Evolutionary conservation across 495 filamentous ascomycete genomes (phyloP).

Genomic region (Darksidea phi): DNA sequence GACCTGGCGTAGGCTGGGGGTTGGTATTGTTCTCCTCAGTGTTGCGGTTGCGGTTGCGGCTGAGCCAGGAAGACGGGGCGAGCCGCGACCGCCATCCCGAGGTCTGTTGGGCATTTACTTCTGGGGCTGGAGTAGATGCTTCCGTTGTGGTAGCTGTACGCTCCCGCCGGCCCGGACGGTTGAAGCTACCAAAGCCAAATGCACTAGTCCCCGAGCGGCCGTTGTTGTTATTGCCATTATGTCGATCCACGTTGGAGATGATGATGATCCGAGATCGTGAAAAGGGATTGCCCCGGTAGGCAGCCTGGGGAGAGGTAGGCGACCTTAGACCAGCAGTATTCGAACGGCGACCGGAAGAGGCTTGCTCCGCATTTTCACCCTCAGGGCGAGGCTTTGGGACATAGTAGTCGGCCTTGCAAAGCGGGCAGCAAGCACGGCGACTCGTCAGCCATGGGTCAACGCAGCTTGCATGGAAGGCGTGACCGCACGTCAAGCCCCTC

Average conservation of each 20-base stretch:
- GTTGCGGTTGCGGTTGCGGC: slow-evolving; percentile 15
- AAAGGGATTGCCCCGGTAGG: slow-evolving; percentile 31
- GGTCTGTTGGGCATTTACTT: slow-evolving; percentile 8
- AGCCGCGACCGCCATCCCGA: slow-evolving; percentile 3
- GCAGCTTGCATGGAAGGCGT: slow-evolving; percentile 93
- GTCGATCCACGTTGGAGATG: not conserved
- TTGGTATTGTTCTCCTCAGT: slow-evolving; percentile 5
- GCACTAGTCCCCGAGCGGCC: slow-evolving; percentile 1
- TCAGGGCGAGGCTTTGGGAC: slow-evolving; percentile 74
- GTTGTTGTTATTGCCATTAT: slow-evolving; percentile 10
- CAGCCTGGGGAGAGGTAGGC: slow-evolving; percentile 24
- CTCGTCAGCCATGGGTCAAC: slow-evolving; percentile 96
- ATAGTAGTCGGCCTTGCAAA: slow-evolving; percentile 97
- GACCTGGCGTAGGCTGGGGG: slow-evolving; percentile 28
- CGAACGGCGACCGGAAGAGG: slow-evolving; percentile 19
- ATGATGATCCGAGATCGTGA: slow-evolving; percentile 30
- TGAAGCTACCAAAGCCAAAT: slow-evolving; percentile 10
- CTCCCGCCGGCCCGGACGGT: slow-evolving; percentile 20
- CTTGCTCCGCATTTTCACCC: slow-evolving; percentile 23
- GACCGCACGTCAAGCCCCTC: slow-evolving; percentile 87
- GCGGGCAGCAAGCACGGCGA: slow-evolving; percentile 88
- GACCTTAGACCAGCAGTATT: slow-evolving; percentile 24
- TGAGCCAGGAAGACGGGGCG: slow-evolving; percentile 18
- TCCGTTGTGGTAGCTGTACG: slow-evolving; percentile 1
- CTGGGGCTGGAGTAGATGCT: slow-evolving; percentile 2